Evolutionary conservation across 306 rosid species (phyloP), one percentile per base, ranked within the genome.

Genomic region (Fragaria vesca): DNA sequence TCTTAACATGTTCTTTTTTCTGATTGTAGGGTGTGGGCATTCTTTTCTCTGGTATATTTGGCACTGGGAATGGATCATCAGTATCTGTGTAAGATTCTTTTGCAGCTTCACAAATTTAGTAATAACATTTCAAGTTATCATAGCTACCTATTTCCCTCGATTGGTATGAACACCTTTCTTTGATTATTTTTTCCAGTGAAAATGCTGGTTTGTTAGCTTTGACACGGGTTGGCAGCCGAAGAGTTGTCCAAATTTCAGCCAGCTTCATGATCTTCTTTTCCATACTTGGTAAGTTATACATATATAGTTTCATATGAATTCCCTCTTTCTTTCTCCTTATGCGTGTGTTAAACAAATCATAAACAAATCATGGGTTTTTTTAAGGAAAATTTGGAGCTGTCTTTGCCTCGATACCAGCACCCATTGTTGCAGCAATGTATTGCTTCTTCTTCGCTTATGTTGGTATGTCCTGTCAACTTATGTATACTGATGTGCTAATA

Each of bases 211-310:
- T 94, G 78, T 85, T 94, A 66, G 97, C 98, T 24, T 88, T 94
- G 87, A 94, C 98, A 4, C 97, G 97, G 1, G 97, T 94, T 0
- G 98, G 98, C 58, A 94, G 97, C 89, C 85, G 98, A 83, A 94
- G 98, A 74, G 98, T 94, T 17, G 98, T 89, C 66, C 98, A 94
- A 82, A 94, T 94, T 76, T 91, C 98, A 24, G 92, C 98, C 16
- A 89, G 92, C 74, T 94, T 94, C 89, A 94, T 94, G 98, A 92
- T 94, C 58, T 94, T 94, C 87, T 94, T 94, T 79, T 94, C 98
- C 77, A 87, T 94, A 66, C 97, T 94, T 16, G 98, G 98, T 88
- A 81, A 55, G 77, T 55, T 61, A 67, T 34, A 48, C 34, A 40
- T 32, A 15, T 15, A 46, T 3, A 24, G 60, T 54, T 8, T 54